Conservation (phyloP, 2,329 filamentous ascomycete genomes). For the Exophiala mesophila region DNA sequence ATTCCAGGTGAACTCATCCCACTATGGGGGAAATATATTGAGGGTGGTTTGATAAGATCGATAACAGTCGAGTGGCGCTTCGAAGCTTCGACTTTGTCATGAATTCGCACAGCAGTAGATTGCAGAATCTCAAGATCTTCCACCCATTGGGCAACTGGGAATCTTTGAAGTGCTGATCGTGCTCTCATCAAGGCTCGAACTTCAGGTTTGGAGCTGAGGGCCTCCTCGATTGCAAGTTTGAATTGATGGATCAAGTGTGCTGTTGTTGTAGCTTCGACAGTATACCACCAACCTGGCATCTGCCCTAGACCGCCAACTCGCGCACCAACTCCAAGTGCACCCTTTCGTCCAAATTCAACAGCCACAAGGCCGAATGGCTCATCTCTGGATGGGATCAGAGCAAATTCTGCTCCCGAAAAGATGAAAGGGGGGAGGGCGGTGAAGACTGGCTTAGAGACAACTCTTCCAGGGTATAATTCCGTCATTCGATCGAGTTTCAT, state of each 20-base stretch:
- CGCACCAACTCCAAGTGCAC: conserved; percentile 61
- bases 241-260: conserved; percentile 62
- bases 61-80: conserved; percentile 20
- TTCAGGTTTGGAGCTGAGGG: conserved; percentile 53
- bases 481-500: conserved; percentile 61
- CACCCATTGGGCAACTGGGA: conserved; percentile 64
- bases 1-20: conserved; percentile 11
- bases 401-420: conserved; percentile 64
- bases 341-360: conserved; percentile 65
- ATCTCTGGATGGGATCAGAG: conserved; percentile 63
- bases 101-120: conserved; percentile 54
- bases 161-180: conserved; percentile 59
- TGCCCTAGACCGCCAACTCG: conserved; percentile 64
- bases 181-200: conserved; percentile 60
- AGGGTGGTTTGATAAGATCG: conserved; percentile 8
- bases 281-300: conserved; percentile 67
- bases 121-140: conserved; percentile 61
- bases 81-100: conserved; percentile 41
- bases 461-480: conserved; percentile 60
- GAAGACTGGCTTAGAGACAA: conserved; percentile 65
- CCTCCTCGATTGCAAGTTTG: conserved; percentile 58
- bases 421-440: conserved; percentile 62
- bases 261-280: conserved; percentile 60
- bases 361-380: conserved; percentile 66
- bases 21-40: not conserved